Evolutionary conservation across 805 yeast species (phyloP).

Genomic region (Saccharomycopsis sp.): DNA sequence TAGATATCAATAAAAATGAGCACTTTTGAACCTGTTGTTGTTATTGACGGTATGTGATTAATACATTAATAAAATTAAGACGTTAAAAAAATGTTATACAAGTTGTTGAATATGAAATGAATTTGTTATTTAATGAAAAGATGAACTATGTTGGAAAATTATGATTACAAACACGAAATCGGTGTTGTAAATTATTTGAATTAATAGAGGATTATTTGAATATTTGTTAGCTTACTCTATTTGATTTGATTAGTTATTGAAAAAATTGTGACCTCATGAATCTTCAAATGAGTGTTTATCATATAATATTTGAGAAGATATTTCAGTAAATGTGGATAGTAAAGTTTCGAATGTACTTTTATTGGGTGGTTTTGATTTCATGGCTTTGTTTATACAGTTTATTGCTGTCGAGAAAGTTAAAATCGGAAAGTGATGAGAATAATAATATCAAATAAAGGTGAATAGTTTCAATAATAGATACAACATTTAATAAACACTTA

Average conservation of each 20-base stretch:
- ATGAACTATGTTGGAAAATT: neutral
- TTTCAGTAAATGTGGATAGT: no score
- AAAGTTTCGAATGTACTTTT: no score
- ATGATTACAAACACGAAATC: neutral
- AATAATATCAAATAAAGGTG: neutral
- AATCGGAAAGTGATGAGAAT: neutral
- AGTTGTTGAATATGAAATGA: neutral
- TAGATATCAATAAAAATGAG: conserved; percentile 43
- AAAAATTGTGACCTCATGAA: no score
- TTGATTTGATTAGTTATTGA: no score
- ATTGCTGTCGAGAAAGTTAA: neutral
- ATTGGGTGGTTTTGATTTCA: neutral
- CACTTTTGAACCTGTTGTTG: conserved; percentile 94
- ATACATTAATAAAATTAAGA: neutral
- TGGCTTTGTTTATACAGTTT: neutral
- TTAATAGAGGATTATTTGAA: neutral
- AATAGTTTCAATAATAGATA: neutral
- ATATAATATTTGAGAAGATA: no score
- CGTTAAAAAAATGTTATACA: neutral
- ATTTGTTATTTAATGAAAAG: neutral
- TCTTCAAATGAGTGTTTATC: no score
- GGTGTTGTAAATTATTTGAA: neutral
- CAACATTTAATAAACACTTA: no score
- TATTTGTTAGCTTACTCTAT: no score
- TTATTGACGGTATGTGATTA: conserved; percentile 78